Conservation (phyloP, 331 rosid species). For the Quercus lobata region DNA sequence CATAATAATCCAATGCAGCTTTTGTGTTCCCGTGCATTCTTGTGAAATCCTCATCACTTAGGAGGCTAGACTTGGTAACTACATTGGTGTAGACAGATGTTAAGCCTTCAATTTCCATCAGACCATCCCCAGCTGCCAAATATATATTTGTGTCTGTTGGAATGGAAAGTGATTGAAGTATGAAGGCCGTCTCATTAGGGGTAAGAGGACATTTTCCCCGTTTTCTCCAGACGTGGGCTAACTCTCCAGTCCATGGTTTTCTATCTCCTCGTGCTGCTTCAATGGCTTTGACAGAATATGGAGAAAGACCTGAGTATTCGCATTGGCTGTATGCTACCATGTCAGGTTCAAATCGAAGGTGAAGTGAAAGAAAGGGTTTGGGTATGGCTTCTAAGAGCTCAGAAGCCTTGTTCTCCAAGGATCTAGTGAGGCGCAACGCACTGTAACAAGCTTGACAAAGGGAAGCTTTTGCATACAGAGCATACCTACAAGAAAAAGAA, state of each 20-base stretch:
- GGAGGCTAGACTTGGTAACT: constrained; percentile 71
- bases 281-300: constrained; percentile 57
- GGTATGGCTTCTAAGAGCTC: constrained; percentile 86
- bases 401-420: constrained; percentile 81
- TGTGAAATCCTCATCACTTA: constrained; percentile 67
- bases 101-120: constrained; percentile 78
- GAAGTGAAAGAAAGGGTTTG: constrained; percentile 85
- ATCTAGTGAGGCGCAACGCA: constrained; percentile 66
- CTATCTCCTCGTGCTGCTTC: constrained; percentile 62
- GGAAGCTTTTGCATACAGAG: constrained; percentile 80
- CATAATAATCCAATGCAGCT: constrained; percentile 89
- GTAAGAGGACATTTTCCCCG: constrained; percentile 89
- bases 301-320: constrained; percentile 59
- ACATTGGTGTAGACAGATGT: constrained; percentile 47
- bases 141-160: constrained; percentile 66
- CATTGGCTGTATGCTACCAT: constrained; percentile 98
- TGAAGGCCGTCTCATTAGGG: constrained; percentile 74
- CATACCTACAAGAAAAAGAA: constrained; percentile 47
- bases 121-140: constrained; percentile 88
- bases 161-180: constrained; percentile 68
- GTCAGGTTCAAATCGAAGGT: constrained; percentile 90
- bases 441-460: constrained; percentile 91
- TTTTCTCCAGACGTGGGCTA: constrained; percentile 48
- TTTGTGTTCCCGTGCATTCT: constrained; percentile 93
- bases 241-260: constrained; percentile 83